phyloP scores from a whole-genome alignment of 805 yeast genomes.

The Yueomyces sp. region DNA sequence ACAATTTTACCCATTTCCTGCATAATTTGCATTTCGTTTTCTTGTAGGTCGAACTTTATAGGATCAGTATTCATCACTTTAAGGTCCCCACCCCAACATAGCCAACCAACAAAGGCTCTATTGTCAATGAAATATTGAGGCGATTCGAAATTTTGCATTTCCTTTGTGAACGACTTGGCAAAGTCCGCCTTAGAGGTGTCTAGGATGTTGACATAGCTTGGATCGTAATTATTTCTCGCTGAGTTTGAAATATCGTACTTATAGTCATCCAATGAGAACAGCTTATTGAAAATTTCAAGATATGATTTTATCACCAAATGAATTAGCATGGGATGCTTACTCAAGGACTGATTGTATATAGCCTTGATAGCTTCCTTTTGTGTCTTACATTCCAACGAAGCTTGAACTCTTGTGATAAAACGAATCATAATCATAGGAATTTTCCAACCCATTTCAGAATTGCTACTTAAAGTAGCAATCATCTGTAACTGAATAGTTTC shows the following conservation, averaged over 20 bases:
- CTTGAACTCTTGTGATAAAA: constrained; percentile 39
- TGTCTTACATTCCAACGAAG: constrained; percentile 35
- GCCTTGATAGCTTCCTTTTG: constrained; percentile 29
- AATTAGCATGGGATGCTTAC: constrained; percentile 59
- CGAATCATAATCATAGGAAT: constrained; percentile 34
- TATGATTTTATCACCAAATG: constrained; percentile 48
- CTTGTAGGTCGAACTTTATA: constrained; percentile 26
- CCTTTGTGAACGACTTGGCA: constrained; percentile 32
- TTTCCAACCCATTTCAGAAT: constrained; percentile 37
- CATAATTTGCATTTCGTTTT: constrained; percentile 31
- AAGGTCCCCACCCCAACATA: constrained; percentile 57
- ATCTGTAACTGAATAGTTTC: constrained; percentile 29
- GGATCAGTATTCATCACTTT: constrained; percentile 23
- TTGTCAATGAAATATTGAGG: constrained; percentile 48
- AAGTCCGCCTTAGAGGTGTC: constrained; percentile 32
- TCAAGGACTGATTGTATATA: constrained; percentile 34
- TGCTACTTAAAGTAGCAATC: constrained; percentile 10
- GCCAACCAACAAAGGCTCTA: constrained; percentile 48
- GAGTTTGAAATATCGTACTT: constrained; percentile 36
- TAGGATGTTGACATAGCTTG: constrained; percentile 28
- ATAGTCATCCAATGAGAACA: constrained; percentile 31
- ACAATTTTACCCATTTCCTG: constrained; percentile 31
- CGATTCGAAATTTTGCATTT: constrained; percentile 33
- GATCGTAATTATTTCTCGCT: constrained; percentile 29
- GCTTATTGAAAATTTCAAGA: constrained; percentile 35